Evolutionary conservation across 73 alveolate species (phyloP).

Genomic region (Paramecium caudatum): DNA sequence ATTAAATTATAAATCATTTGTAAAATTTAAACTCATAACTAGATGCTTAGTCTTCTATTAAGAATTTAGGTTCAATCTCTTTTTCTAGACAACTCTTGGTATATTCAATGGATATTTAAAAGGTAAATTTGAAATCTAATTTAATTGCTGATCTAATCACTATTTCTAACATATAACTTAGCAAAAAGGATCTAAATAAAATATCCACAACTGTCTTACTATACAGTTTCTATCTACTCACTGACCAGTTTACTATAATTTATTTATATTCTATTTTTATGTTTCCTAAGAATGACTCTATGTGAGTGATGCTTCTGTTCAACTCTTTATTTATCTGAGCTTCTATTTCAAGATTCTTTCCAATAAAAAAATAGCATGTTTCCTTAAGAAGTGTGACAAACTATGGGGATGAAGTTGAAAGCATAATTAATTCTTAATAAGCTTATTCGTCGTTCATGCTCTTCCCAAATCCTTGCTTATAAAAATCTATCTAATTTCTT

Average conservation of each 20-base stretch:
- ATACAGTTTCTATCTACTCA: not conserved
- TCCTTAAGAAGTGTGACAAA: not conserved
- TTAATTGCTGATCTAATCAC: not conserved
- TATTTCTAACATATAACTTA: conserved; percentile 18
- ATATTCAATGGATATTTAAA: not conserved
- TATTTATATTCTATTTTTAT: not conserved
- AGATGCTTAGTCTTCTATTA: not conserved
- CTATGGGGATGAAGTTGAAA: too few relatives aligned
- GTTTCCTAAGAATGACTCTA: conserved; percentile 11
- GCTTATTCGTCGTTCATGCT: conserved; percentile 39
- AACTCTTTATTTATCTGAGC: not conserved
- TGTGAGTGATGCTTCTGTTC: not conserved
- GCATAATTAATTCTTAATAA: too few relatives aligned
- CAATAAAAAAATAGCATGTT: not conserved
- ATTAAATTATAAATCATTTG: not conserved
- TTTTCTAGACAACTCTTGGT: conserved; percentile 3
- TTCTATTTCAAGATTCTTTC: too few relatives aligned
- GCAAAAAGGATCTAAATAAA: not conserved
- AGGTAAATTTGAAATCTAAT: not conserved
- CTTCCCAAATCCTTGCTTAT: conserved; percentile 15
- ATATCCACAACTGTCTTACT: conserved; percentile 1
- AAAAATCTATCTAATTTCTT: conserved; percentile 5
- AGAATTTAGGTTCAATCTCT: not conserved
- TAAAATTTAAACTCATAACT: conserved; percentile 12
- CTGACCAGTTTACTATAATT: not conserved